These are phyloP conservation scores for Desmodesmus armatus DNA, from an alignment of 139 green algal species.

Conservation along the genomic window DNA sequence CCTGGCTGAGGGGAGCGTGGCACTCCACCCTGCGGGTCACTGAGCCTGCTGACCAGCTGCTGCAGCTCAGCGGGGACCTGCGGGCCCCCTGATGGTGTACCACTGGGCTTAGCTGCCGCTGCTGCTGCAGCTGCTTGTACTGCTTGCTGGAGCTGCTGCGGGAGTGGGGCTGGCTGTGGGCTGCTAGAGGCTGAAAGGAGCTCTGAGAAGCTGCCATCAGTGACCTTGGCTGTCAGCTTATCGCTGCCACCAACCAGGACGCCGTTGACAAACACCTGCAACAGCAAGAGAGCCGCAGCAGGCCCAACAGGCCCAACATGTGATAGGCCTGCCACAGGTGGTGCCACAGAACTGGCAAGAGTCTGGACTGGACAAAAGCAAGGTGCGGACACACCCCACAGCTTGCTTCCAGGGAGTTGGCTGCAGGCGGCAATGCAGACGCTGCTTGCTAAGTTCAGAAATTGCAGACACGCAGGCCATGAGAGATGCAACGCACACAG, in stretches of 20 bases:
- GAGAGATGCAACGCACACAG: background rate
- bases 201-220: constrained; percentile 53
- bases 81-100: constrained; percentile 3
- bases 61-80: background rate
- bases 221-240: constrained; percentile 58
- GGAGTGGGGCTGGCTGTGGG: background rate
- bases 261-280: constrained; percentile 83
- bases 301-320: background rate
- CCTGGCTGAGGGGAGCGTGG: constrained; percentile 3
- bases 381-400: background rate
- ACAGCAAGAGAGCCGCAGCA: background rate
- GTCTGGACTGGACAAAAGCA: background rate
- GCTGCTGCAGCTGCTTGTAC: constrained; percentile 7
- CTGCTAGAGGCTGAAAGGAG: constrained; percentile 41
- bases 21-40: background rate
- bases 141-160: background rate
- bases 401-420: too few species aligned
- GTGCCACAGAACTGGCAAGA: background rate
- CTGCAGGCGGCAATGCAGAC: too few species aligned
- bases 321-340: background rate
- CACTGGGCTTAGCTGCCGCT: background rate
- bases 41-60: constrained; percentile 14
- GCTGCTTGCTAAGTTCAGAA: background rate
- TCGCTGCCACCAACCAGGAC: constrained; percentile 82
- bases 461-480: background rate